These are phyloP conservation scores for Acacia crassicarpa DNA, from an alignment of 306 rosid genomes.

Conservation along the genomic window DNA sequence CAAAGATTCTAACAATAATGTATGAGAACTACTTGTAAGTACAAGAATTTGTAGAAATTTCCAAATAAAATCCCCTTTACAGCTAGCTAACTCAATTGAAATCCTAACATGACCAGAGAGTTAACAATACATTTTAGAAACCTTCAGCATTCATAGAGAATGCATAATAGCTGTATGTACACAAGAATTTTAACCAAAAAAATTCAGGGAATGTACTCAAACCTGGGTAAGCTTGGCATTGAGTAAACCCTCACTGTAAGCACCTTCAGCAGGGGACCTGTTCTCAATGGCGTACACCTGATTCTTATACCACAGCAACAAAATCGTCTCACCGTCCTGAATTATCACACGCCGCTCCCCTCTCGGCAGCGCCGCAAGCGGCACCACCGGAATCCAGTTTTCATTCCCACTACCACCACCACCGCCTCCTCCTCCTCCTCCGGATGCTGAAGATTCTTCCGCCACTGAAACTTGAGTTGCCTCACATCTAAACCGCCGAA, in stretches of 20 bases:
- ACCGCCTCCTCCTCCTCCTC: constrained; percentile 28
- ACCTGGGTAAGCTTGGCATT: constrained; percentile 97
- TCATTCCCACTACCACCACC: neutral
- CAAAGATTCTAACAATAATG: neutral
- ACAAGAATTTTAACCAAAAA: neutral
- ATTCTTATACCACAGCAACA: constrained; percentile 84
- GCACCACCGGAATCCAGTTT: constrained; percentile 94
- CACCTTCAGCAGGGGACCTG: constrained; percentile 97
- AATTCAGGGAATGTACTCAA: neutral
- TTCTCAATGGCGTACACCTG: constrained; percentile 82
- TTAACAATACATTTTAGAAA: neutral
- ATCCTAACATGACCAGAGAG: neutral
- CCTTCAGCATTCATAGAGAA: neutral
- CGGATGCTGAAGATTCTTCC: constrained; percentile 58
- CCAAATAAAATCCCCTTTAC: neutral
- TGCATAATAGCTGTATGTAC: neutral
- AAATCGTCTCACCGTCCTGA: constrained; percentile 69
- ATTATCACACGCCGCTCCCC: constrained; percentile 94
- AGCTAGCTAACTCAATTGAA: neutral
- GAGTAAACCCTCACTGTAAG: constrained; percentile 80
- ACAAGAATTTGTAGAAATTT: neutral
- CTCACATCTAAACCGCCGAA: constrained; percentile 42
- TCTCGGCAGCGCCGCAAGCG: constrained; percentile 75
- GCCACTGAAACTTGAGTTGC: constrained; percentile 73
- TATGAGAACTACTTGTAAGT: neutral